Evolutionary conservation across 1,284 basidiomycete species (phyloP).

Genomic region (Ustilago crameri): DNA sequence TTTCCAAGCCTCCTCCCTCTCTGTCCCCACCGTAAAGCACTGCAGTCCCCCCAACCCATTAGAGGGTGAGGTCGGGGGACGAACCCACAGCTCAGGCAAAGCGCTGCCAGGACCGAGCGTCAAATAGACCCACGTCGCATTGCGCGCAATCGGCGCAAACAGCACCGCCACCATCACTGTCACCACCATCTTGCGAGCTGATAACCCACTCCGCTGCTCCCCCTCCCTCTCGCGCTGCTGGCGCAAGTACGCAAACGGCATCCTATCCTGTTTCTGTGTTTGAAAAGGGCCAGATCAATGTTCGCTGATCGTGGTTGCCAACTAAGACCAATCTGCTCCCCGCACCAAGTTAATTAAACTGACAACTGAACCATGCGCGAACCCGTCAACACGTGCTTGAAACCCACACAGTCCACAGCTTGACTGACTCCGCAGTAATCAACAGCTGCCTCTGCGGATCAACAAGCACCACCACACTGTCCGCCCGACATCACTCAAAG

Average conservation of each 20-base stretch:
- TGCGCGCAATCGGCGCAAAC: conserved; percentile 15
- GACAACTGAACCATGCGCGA: no score
- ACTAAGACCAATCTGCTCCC: neutral
- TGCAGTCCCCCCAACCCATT: neutral
- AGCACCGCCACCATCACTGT: conserved; percentile 5
- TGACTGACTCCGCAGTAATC: no score
- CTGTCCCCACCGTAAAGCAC: neutral
- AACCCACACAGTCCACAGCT: no score
- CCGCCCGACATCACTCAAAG: no score
- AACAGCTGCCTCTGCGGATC: no score
- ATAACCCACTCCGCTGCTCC: neutral
- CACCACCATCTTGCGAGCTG: neutral
- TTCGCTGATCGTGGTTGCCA: conserved; percentile 1
- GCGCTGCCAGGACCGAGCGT: conserved; percentile 11
- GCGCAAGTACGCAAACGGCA: conserved; percentile 26
- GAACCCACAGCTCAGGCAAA: conserved; percentile 31
- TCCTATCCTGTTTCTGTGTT: neutral
- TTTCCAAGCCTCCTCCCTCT: neutral
- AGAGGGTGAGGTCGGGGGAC: neutral
- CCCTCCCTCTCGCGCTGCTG: conserved; percentile 9
- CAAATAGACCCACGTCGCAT: conserved; percentile 28
- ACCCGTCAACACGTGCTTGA: no score
- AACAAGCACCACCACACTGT: no score
- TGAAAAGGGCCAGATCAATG: neutral
- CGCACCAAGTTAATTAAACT: no score